Evolutionary conservation across 305 asterid species (phyloP), one percentile per base, ranked within the genome.

Genomic region (Fraxinus platypoda): DNA sequence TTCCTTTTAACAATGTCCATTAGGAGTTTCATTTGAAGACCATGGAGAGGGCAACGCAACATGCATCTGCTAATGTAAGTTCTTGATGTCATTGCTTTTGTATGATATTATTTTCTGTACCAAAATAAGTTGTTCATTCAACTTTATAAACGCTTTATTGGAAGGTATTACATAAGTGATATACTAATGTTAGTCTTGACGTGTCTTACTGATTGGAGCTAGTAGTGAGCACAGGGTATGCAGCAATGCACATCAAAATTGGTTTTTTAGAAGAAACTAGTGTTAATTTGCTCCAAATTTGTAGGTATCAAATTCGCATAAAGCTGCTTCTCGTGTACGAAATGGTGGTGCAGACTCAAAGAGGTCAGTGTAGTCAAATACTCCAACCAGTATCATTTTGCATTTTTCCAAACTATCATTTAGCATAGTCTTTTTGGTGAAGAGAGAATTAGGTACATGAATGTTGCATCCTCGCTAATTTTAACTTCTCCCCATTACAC

Each of bases 21-120:
- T 74, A 93, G 98, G 91, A 80, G 43, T 91, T 92, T 80, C 86
- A 84, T 64, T 91, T 88, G 85, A 87, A 87, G 89, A 89, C 95
- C 62, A 83, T 30, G 49, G 91, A 90, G 82, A 90, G 94, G 81
- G 93, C 95, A 19, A 83, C 76, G 81, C 93, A 84, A 34, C 91
- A 85, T 84, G 87, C 91, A 77, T 87, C 88, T 49, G 76, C 88
- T 84, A 91, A 86, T 89, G 96, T 91, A 86, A 23, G 83, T 75
- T 66, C 77, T 26, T 13, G 21, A 28, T 84, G 72, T 21, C 71
- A 43, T 62, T 76, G 37, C 21, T 73, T 73, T 6, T 66, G 71
- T 57, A n/a, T 12, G 54, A 35, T 77, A 70, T 28, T 59, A 49
- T 59, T 43, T 25, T 25, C 66, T 25, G 23, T 52, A 17, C 64